Base-by-base conservation (phyloP, 2,329 filamentous ascomycete species). In the Stagonosporopsis chrysanthemi region DNA sequence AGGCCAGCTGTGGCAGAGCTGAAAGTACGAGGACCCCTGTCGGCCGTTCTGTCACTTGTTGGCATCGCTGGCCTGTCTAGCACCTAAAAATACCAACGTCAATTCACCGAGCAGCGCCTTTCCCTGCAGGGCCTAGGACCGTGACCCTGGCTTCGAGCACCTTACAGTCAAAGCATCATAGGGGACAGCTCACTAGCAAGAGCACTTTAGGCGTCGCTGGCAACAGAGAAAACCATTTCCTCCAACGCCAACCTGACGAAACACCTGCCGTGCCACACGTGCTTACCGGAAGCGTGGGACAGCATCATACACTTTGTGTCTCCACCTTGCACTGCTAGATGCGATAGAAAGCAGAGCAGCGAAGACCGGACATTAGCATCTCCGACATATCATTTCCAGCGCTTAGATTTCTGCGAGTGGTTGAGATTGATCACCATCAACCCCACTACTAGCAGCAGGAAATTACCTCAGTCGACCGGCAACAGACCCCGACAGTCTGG, bases 81-180 rank as follows among this genome's bases (percentile, higher is more conserved):
- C 61, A 53, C 51, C 60, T 64, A 65, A 63, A 68, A 63, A 64
- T 63, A 66, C 49, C 56, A 56, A 45, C 53, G 44, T 56, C 49
- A 56, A 61, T 56, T 61, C 60, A 62, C 55, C 48, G 43, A 51
- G 24, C 60, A 42, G 55, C 60, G 44, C 56, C 46, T 47, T 46
- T 44, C 52, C 53, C 54, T 59, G 60, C 62, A 59, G 43, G 61
- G 43, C 11, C 29, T 57, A 57, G 48, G 44, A 43, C 41, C 51
- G 42, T 28, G 41, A 56, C 53, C 53, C 53, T 56, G 51, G 41
- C 29, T 36, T 48, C 26, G 38, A 46, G 43, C 43, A 40, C 48
- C 24, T 31, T 48, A 43, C 54, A 54, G 53, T 60, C 58, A 47
- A 52, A 50, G 58, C 58, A 60, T 57, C 53, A 60, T 61, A 51